A percentile compares a stretch with the other conserved stretches of the same genome.
Conservation (phyloP, 2,329 filamentous ascomycete species). For the Byssothecium circinans region DNA sequence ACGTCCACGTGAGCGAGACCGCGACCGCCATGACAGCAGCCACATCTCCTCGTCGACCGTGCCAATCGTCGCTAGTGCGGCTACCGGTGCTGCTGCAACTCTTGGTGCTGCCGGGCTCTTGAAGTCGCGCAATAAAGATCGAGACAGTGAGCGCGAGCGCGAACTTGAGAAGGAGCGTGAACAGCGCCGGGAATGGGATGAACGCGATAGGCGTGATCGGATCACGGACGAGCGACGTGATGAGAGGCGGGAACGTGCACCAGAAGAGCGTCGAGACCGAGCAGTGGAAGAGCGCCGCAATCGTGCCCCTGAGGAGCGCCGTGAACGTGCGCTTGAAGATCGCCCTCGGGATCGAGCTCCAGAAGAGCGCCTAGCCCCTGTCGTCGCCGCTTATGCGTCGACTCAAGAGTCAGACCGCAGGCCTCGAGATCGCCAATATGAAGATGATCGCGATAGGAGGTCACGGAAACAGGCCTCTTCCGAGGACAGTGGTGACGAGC, state of each 20-base stretch:
- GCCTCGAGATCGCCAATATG: slow-evolving; percentile 37
- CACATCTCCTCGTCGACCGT: slow-evolving; percentile 16
- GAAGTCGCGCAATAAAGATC: slow-evolving; percentile 37
- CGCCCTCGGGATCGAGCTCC: slow-evolving; percentile 10
- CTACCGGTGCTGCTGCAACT: slow-evolving; percentile 34
- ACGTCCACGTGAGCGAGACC: slow-evolving; percentile 36
- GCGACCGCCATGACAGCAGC: slow-evolving; percentile 20
- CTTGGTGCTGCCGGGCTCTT: slow-evolving; percentile 32
- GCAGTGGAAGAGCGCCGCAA: slow-evolving; percentile 15
- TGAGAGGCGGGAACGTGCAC: slow-evolving; percentile 17
- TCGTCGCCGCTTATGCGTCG: slow-evolving; percentile 17
- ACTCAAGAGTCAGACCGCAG: slow-evolving; percentile 29
- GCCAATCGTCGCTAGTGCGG: slow-evolving; percentile 31
- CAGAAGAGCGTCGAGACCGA: slow-evolving; percentile 14
- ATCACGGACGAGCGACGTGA: slow-evolving; percentile 23
- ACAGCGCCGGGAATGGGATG: slow-evolving; percentile 44
- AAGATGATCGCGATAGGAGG: slow-evolving; percentile 32
- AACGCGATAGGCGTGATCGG: slow-evolving; percentile 34
- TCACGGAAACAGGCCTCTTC: slow-evolving; percentile 31
- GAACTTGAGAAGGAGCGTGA: slow-evolving; percentile 34
- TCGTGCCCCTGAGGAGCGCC: slow-evolving; percentile 11
- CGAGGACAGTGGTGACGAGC: slow-evolving; percentile 39
- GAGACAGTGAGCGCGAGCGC: slow-evolving; percentile 28
- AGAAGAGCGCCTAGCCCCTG: slow-evolving; percentile 17
- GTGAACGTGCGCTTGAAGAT: slow-evolving; percentile 19